Evolutionary conservation across 306 rosid species (phyloP), one percentile per base, ranked within the genome.

Genomic region (Mimosa bimucronata): DNA sequence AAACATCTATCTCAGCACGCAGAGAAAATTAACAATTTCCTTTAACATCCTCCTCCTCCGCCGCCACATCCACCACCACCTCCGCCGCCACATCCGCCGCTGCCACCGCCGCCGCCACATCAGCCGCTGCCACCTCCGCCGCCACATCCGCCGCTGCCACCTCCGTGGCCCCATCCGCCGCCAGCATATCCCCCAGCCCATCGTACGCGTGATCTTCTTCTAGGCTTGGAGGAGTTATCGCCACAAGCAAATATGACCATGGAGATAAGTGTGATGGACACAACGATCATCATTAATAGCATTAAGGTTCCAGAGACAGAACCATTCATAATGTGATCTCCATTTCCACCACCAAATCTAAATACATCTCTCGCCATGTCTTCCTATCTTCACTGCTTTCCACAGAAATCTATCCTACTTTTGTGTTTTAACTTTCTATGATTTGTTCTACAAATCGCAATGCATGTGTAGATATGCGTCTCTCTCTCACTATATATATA

Each of bases 241-340:
- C 60, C 76, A 18, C 82, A 78, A 9, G 69, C 29, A 78, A 78
- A 16, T 26, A 78, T 41, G 34, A 52, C 60, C 60, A 78, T 38
- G 9, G 82, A 55, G 58, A 69, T 55, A 28, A 78, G 15, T 19
- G 82, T 68, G 61, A 69, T 16, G 29, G 76, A 78, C 25, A 78
- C 1, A 6, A 78, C 34, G 28, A 79, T 5, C 62, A 67, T 67
- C 30, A 0, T 4, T 5, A 67, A 67, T 23, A 67, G 50, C 73
- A 67, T 19, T 38, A 67, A 29, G 21, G 53, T 16, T 21, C 31
- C 73, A 11, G 73, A 41, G 19, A 6, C 48, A 37, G 18, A 66
- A 12, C 72, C 72, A 38, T 38, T n/a, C n/a, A 21, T 12, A 23
- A 41, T 15, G 9, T 25, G 23, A 42, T 7, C 2, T 44, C 15